These are phyloP conservation scores for Epichloe bromicola DNA, from an alignment of 2,329 filamentous ascomycete species.

Conservation along the genomic window DNA sequence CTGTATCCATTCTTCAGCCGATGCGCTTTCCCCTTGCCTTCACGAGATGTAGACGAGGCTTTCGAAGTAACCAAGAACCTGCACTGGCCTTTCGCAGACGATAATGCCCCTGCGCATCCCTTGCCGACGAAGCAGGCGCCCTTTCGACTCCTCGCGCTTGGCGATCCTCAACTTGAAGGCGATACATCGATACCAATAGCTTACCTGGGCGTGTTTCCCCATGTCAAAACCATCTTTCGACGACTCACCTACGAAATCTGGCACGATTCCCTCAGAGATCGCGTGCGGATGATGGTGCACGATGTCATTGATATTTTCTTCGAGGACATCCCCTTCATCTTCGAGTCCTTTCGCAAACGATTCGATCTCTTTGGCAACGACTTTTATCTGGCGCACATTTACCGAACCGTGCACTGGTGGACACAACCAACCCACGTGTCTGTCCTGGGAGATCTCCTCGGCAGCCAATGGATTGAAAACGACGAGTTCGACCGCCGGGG, in stretches of 20 bases:
- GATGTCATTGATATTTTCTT: slow-evolving; percentile 48
- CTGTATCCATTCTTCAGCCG: slow-evolving; percentile 69
- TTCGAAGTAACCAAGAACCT: slow-evolving; percentile 25
- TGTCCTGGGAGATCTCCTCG: slow-evolving; percentile 81
- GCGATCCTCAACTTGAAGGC: slow-evolving; percentile 88
- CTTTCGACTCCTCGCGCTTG: slow-evolving; percentile 77
- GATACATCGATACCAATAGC: slow-evolving; percentile 65
- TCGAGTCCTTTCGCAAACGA: slow-evolving; percentile 60
- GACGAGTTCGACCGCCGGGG: slow-evolving; percentile 68
- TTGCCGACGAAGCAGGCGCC: slow-evolving; percentile 39
- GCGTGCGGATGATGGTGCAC: slow-evolving; percentile 40
- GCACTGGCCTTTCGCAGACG: slow-evolving; percentile 26
- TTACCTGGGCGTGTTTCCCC: slow-evolving; percentile 39
- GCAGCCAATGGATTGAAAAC: slow-evolving; percentile 88
- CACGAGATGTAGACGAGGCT: slow-evolving; percentile 19
- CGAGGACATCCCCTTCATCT: slow-evolving; percentile 54
- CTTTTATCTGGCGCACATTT: slow-evolving; percentile 87
- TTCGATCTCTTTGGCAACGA: slow-evolving; percentile 90
- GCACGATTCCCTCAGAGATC: slow-evolving; percentile 35
- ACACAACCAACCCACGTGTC: slow-evolving; percentile 72
- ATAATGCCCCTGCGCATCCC: slow-evolving; percentile 10
- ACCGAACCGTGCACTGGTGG: slow-evolving; percentile 74
- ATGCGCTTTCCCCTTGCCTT: slow-evolving; percentile 63
- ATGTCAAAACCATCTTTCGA: slow-evolving; percentile 32
- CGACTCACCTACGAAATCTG: slow-evolving; percentile 34